A percentile compares a stretch with the other conserved stretches of the same genome.
Evolutionary conservation across 495 filamentous ascomycete genomes (phyloP).

Genomic region (Rusavskia elegans): DNA sequence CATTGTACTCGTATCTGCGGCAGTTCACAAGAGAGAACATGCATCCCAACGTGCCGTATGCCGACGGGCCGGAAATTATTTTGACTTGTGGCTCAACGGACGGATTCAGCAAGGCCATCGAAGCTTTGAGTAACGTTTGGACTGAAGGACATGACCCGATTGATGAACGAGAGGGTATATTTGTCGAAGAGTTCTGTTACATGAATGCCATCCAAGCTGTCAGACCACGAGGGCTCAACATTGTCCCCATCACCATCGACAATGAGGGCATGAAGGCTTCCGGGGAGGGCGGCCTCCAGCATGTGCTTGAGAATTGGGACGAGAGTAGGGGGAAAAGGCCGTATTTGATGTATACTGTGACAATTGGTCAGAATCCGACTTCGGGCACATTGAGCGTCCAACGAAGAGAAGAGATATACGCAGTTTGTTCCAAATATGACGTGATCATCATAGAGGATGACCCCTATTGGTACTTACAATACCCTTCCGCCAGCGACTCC

Average conservation of each 20-base stretch:
- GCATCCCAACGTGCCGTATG: constrained; percentile 69
- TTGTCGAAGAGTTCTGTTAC: constrained; percentile 68
- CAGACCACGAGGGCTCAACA: constrained; percentile 50
- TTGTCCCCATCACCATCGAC: constrained; percentile 60
- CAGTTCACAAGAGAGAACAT: constrained; percentile 62
- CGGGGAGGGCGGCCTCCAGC: constrained; percentile 55
- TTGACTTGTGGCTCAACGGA: constrained; percentile 72
- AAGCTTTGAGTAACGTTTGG: constrained; percentile 61
- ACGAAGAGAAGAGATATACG: constrained; percentile 64
- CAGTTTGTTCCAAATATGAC: constrained; percentile 67
- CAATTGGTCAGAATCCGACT: constrained; percentile 86
- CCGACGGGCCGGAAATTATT: constrained; percentile 55
- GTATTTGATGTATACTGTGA: constrained; percentile 16
- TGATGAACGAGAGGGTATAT: constrained; percentile 48
- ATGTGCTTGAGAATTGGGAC: constrained; percentile 76
- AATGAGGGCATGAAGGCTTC: constrained; percentile 52
- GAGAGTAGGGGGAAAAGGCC: constrained; percentile 47
- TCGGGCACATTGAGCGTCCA: constrained; percentile 52
- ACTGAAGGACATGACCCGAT: constrained; percentile 47
- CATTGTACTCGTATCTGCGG: constrained; percentile 57
- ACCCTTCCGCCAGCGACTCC: constrained; percentile 41
- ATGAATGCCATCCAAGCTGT: constrained; percentile 54
- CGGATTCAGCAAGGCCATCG: constrained; percentile 61
- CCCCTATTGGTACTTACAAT: constrained; percentile 94
- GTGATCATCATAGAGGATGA: constrained; percentile 90